Evolutionary conservation across 1,139 yeast species (phyloP).

Genomic region (Meyerozyma guilliermondii): DNA sequence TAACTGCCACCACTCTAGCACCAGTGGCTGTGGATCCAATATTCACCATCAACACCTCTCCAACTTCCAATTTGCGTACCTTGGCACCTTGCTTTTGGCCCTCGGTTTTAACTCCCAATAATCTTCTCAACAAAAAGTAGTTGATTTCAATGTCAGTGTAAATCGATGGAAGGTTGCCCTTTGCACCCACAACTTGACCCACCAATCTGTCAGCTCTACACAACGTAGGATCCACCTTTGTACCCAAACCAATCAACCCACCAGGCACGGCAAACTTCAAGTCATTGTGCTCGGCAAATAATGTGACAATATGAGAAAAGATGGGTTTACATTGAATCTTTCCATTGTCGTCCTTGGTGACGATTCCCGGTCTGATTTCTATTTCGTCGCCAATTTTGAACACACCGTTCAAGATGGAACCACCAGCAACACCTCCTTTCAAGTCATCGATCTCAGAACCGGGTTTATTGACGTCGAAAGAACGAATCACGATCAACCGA

Average conservation of each 20-base stretch:
- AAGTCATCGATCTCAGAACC: conserved; percentile 97
- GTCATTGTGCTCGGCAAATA: conserved; percentile 97
- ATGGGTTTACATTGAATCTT: conserved; percentile 95
- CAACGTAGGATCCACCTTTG: conserved; percentile 96
- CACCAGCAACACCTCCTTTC: conserved; percentile 99
- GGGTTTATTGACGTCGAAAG: conserved; percentile 98
- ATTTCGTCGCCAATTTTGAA: conserved; percentile 96
- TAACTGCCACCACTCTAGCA: conserved; percentile 96
- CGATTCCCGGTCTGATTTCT: conserved; percentile 98
- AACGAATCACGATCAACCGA: conserved; percentile 93
- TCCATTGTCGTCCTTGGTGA: conserved; percentile 89
- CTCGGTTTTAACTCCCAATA: conserved; percentile 97
- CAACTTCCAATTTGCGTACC: conserved; percentile 89
- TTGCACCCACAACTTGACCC: conserved; percentile 98
- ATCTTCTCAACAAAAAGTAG: conserved; percentile 92
- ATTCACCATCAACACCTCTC: conserved; percentile 97
- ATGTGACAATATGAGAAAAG: conserved; percentile 86
- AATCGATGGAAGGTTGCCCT: conserved; percentile 91
- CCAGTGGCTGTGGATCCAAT: conserved; percentile 99
- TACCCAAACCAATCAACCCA: conserved; percentile 99
- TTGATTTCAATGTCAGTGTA: conserved; percentile 97
- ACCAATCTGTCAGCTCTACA: conserved; percentile 99
- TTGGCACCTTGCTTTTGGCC: conserved; percentile 93
- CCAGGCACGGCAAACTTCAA: conserved; percentile 99
- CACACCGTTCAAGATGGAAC: conserved; percentile 95